These are phyloP conservation scores for Rugosomyces carneus DNA, from an alignment of 1,284 basidiomycete genomes.

Conservation along the genomic window DNA sequence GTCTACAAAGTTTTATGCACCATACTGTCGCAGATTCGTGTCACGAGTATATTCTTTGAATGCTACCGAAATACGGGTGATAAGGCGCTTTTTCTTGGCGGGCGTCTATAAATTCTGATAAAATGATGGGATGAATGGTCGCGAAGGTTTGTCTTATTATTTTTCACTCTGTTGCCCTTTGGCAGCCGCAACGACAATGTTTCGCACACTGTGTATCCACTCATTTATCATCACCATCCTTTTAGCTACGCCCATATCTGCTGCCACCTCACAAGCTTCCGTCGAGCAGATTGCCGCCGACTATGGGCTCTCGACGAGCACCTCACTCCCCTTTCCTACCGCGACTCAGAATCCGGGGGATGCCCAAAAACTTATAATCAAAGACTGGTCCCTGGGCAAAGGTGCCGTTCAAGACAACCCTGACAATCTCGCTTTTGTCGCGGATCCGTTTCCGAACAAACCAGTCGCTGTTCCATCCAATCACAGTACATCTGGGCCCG, in stretches of 20 bases:
- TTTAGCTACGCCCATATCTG: conserved; percentile 8
- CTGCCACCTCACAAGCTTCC: conserved; percentile 22
- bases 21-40: too few species aligned
- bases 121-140: too few species aligned
- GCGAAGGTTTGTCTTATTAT: too few species aligned
- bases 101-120: too few species aligned
- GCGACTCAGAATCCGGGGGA: conserved; percentile 47
- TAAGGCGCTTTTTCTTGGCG: too few species aligned
- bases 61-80: too few species aligned
- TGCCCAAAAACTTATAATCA: conserved; percentile 47
- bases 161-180: background rate
- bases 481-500: conserved; percentile 38
- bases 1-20: too few species aligned
- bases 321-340: conserved; percentile 60
- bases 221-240: conserved; percentile 10
- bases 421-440: conserved; percentile 53
- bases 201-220: conserved; percentile 5
- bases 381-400: conserved; percentile 55
- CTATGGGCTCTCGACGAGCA: conserved; percentile 56
- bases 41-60: too few species aligned
- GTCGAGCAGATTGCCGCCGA: conserved; percentile 42
- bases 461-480: conserved; percentile 30
- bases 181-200: conserved; percentile 4
- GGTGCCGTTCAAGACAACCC: conserved; percentile 54
- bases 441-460: conserved; percentile 55